phyloP scores from a whole-genome alignment of 1,139 yeast species.

The Debaryomycetaceae sp. region DNA sequence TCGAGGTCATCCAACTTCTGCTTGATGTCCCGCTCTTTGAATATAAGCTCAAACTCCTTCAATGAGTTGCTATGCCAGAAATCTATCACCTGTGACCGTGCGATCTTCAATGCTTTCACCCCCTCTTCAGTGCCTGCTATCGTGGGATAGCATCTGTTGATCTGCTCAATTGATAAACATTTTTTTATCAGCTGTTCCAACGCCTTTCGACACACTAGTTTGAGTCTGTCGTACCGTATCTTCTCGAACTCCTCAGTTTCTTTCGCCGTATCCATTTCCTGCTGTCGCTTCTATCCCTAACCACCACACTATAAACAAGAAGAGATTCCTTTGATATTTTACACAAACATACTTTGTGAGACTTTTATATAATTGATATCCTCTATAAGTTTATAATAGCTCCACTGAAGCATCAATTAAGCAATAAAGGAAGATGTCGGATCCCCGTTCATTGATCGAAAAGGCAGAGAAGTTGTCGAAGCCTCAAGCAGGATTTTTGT shows the following conservation, averaged over 20 bases:
- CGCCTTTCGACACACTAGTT: slow-evolving; percentile 61
- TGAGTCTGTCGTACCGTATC: slow-evolving; percentile 52
- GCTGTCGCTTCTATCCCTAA: not conserved
- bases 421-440: slow-evolving; percentile 22
- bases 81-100: slow-evolving; percentile 56
- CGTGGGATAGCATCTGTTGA: slow-evolving; percentile 65
- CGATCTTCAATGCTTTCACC: slow-evolving; percentile 46
- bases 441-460: slow-evolving; percentile 38
- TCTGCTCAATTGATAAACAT: slow-evolving; percentile 56
- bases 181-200: slow-evolving; percentile 60
- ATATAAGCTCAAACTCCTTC: slow-evolving; percentile 64
- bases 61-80: slow-evolving; percentile 59
- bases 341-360: not conserved
- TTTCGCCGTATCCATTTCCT: slow-evolving; percentile 5
- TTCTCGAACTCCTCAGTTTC: slow-evolving; percentile 18
- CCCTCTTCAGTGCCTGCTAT: slow-evolving; percentile 53
- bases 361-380: not conserved
- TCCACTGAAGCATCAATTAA: not conserved
- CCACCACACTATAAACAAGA: not conserved
- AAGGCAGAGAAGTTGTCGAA: slow-evolving; percentile 47
- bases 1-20: slow-evolving; percentile 63
- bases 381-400: not conserved
- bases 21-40: slow-evolving; percentile 58
- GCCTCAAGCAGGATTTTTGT: slow-evolving; percentile 71
- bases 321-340: not conserved